Evolutionary conservation across 306 rosid genomes (phyloP).

Genomic region (Bauhinia variegata): DNA sequence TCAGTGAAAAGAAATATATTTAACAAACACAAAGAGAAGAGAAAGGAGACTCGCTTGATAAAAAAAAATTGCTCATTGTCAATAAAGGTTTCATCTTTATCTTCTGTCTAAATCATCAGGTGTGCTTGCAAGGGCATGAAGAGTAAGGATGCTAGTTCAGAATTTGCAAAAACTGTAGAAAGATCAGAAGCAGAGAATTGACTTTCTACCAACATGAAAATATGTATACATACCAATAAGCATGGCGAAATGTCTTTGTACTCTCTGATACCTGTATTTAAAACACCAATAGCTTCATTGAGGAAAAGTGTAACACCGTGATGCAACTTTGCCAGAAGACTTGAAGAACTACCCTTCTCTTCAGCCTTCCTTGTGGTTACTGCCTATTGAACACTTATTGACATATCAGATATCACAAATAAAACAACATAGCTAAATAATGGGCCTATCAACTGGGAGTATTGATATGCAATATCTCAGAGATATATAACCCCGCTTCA

Average conservation of each 20-base stretch:
- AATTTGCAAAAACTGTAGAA: conserved; percentile 5
- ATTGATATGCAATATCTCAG: not conserved
- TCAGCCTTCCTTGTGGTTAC: conserved; percentile 75
- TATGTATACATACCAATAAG: conserved; percentile 53
- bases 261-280: conserved; percentile 39
- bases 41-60: not conserved
- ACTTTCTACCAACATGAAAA: conserved; percentile 18
- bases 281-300: conserved; percentile 53
- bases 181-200: conserved; percentile 2
- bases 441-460: conserved; percentile 1
- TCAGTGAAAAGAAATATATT: not conserved
- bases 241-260: conserved; percentile 52
- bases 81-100: too few species aligned
- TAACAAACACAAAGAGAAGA: not conserved
- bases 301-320: conserved; percentile 66
- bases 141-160: too few species aligned
- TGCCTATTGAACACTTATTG: conserved; percentile 51
- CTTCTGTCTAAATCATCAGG: too few species aligned
- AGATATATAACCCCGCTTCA: conserved; percentile 5
- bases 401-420: conserved; percentile 8
- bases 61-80: not conserved
- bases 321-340: conserved; percentile 81
- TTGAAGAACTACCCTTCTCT: conserved; percentile 60
- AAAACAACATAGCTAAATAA: not conserved
- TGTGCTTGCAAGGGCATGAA: too few species aligned